phyloP scores from a whole-genome alignment of 345 rosid genomes.

The Euphorbia lathyris region DNA sequence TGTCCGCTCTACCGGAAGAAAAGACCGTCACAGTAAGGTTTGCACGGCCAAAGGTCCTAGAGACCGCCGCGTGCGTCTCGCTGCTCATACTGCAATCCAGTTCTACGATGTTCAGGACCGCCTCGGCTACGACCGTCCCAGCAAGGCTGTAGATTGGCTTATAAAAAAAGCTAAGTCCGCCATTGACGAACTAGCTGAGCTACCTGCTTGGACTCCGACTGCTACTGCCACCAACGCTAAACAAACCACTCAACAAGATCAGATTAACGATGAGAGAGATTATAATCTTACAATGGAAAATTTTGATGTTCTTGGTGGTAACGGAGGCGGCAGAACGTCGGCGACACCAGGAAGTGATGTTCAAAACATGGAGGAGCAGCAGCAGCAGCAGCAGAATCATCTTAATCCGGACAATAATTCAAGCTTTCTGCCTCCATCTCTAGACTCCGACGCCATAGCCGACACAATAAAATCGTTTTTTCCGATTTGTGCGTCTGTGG shows the following conservation, averaged over 20 bases:
- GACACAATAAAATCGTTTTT: slow-evolving; percentile 93
- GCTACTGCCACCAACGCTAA: slow-evolving; percentile 15
- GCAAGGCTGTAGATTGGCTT: slow-evolving; percentile 95
- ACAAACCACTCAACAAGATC: slow-evolving; percentile 2
- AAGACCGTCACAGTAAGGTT: slow-evolving; percentile 93
- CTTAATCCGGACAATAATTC: slow-evolving; percentile 27
- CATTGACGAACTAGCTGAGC: slow-evolving; percentile 80
- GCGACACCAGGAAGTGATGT: slow-evolving; percentile 11
- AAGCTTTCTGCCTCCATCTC: slow-evolving; percentile 58
- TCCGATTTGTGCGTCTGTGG: slow-evolving; percentile 56
- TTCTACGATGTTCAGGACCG: slow-evolving; percentile 97
- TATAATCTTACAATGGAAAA: slow-evolving; percentile 26
- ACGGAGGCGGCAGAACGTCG: background rate
- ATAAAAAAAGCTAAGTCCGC: slow-evolving; percentile 76
- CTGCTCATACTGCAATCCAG: slow-evolving; percentile 93
- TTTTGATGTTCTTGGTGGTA: slow-evolving; percentile 13
- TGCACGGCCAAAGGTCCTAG: slow-evolving; percentile 94
- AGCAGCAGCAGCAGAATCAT: slow-evolving; percentile 14
- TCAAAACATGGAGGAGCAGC: slow-evolving; percentile 9
- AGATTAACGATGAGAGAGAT: slow-evolving; percentile 18
- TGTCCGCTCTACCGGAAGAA: slow-evolving; percentile 74
- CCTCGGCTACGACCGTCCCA: slow-evolving; percentile 91
- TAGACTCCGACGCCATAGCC: slow-evolving; percentile 77
- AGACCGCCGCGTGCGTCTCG: slow-evolving; percentile 91
- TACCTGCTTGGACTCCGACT: slow-evolving; percentile 75